Base-by-base conservation (phyloP, 1,284 basidiomycete species). In the Apiotrichum montevideense region DNA sequence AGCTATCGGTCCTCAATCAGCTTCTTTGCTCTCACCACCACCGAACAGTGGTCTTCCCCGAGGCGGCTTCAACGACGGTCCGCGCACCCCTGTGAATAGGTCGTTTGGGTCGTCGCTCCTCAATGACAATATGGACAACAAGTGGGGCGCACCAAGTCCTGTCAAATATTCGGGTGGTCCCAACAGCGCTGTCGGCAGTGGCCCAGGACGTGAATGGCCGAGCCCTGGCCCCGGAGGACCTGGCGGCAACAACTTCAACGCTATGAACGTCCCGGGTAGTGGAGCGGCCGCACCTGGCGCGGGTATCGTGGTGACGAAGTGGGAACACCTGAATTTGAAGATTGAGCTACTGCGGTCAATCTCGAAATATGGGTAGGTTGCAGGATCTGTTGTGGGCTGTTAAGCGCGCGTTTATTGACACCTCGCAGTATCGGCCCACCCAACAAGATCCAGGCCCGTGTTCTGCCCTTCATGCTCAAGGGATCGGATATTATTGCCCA, bases 381-480 rank as follows among this genome's bases (percentile, higher is more conserved):
- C 37, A 39, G 13, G 37, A 13, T 39, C 9, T 39, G 9, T 8
- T 4, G 8, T 15, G 6, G 40, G 7, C 13, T 2, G 6, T 37
- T 39, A 52, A 44, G 35, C 35, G 48, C 55, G 9, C 32, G 4
- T 29, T 33, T 47, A 6, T 47, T 6, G 11, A 8, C 50, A 62
- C 4, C 57, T 39, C 40, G 21, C 65, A 94, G 91, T 47, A 87
- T 96, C 62, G 95, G 95, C 0, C 95, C 95, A 4, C 95, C 95
- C 5, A 98, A 97, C 78, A 98, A 98, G 80, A 96, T 98, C 62
- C 95, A 98, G 77, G 92, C 95, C 71, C 85, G 94, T 54, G 93
- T 95, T 43, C 80, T 98, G 55, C 95, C 95, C 1, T 97, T 96
- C 78, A 85, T 98, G 60, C 81, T 98, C 50, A 86, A 90, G 57